Conservation (phyloP, 345 rosid species). For the Raphanus sativus region DNA sequence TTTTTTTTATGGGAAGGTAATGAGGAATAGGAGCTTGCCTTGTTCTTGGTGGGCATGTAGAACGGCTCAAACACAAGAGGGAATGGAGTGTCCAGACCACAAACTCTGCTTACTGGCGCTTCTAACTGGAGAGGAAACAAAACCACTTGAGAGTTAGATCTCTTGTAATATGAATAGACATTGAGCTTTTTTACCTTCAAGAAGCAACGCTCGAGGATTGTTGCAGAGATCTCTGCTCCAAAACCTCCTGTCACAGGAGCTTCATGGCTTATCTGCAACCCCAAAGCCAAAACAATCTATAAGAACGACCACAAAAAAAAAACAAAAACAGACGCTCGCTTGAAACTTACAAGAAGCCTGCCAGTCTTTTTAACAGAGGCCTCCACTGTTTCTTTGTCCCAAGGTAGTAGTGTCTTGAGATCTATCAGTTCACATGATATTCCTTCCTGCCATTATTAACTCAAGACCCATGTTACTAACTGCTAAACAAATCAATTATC, state of each 20-base stretch:
- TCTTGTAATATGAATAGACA: not conserved
- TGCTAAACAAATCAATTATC: not conserved
- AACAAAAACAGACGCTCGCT: not conserved
- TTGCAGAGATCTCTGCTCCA: conserved; percentile 92
- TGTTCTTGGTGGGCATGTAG: conserved; percentile 86
- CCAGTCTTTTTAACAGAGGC: conserved; percentile 87
- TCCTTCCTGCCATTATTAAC: conserved; percentile 56
- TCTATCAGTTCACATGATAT: conserved; percentile 89
- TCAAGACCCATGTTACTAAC: not conserved
- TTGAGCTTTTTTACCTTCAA: conserved; percentile 46
- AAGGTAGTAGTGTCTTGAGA: conserved; percentile 77
- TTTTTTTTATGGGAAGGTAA: not conserved
- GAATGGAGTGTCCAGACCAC: conserved; percentile 90
- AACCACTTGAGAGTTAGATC: not conserved
- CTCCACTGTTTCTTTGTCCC: conserved; percentile 92
- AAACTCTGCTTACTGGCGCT: conserved; percentile 83
- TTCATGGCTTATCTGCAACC: conserved; percentile 80
- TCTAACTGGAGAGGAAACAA: conserved; percentile 55
- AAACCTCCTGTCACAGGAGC: conserved; percentile 95
- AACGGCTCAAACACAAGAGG: conserved; percentile 93
- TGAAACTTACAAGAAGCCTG: conserved; percentile 64
- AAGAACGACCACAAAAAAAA: not conserved
- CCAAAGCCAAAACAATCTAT: not conserved
- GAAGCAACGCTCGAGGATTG: conserved; percentile 83
- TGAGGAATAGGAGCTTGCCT: conserved; percentile 39